Evolutionary conservation across 2,329 filamentous ascomycete species (phyloP), one percentile per base, ranked within the genome.

Genomic region (Nannizziopsis arthrosporioides): DNA sequence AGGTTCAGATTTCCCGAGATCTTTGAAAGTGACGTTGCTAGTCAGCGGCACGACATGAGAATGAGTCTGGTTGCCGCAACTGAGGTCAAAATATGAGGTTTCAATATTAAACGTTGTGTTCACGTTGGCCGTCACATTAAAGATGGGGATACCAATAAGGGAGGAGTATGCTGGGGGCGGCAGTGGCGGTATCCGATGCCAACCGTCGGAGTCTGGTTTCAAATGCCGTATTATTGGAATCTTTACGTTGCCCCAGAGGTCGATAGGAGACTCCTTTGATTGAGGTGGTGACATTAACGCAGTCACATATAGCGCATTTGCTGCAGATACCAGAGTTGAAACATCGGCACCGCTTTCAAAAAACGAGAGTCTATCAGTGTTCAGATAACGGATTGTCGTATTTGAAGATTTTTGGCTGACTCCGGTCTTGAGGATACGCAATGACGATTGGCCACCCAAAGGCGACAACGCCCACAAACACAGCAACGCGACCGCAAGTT

Each of bases 221-320:
- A 52, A 18, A 12, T 40, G 39, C n/a, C 43, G 47, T 18, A 52
- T 50, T 7, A 52, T 15, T 11, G 50, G 50, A 31, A 52, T 43
- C 39, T 52, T 52, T 11, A 50, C 36, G n/a, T 52, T 52, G 12
- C 50, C 50, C 50, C 47, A 52, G 10, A 44, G 18, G 22, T 52
- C 50, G 15, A 18, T 15, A 1, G 50, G 43, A 15, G 50, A 43
- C 10, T 3, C 11, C 35, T 52, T 52, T 17, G 18, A 6, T 7
- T 38, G 11, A 5, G 18, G 35, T 17, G 50, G 50, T 12, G 43
- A 38, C 43, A 50, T 44, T 11, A 52, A 39, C 6, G 50, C 30
- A n/a, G 50, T 50, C 5, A 52, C 7, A 44, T 52, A 52, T 30
- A 50, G 12, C 9, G 19, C 30, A 9, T 50, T 52, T 15, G 48